Conservation (phyloP, 2,329 filamentous ascomycete genomes). For the Sclerotiophoma versabilis region DNA sequence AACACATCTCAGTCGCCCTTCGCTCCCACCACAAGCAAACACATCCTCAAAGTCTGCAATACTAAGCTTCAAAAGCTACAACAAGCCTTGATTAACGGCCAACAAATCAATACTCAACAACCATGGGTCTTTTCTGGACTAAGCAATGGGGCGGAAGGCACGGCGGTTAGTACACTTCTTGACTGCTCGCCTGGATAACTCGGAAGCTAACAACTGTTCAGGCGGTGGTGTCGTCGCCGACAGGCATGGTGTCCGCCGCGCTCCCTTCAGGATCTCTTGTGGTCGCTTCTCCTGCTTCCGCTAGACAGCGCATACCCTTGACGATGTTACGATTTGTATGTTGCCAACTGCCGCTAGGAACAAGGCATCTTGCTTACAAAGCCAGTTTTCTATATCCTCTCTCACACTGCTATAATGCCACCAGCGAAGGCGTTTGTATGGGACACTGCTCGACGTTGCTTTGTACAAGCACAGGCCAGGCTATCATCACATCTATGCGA, state of each 20-base stretch:
- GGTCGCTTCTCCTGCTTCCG: conserved; percentile 63
- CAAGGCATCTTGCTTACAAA: not conserved
- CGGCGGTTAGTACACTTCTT: conserved; percentile 45
- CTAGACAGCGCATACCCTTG: conserved; percentile 42
- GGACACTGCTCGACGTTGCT: not conserved
- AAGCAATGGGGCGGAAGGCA: conserved; percentile 55
- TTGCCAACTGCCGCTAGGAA: not conserved
- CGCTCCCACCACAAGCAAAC: conserved; percentile 11
- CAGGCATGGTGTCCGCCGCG: conserved; percentile 59
- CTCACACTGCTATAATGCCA: not conserved
- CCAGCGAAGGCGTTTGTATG: not conserved
- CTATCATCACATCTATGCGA: not conserved
- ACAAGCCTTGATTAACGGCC: conserved; percentile 12
- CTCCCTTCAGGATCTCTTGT: conserved; percentile 59
- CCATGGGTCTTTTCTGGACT: conserved; percentile 57
- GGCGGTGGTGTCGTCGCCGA: conserved; percentile 61
- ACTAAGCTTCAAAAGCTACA: not conserved
- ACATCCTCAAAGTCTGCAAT: not conserved
- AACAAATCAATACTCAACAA: conserved; percentile 26
- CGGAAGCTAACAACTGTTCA: conserved; percentile 33
- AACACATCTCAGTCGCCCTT: conserved; percentile 11
- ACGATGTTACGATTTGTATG: conserved; percentile 39
- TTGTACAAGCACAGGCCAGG: not conserved
- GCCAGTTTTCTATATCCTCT: not conserved
- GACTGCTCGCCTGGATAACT: conserved; percentile 16